Evolutionary conservation across 140 eudicot genomes (phyloP).

Genomic region (Cichorium intybus): DNA sequence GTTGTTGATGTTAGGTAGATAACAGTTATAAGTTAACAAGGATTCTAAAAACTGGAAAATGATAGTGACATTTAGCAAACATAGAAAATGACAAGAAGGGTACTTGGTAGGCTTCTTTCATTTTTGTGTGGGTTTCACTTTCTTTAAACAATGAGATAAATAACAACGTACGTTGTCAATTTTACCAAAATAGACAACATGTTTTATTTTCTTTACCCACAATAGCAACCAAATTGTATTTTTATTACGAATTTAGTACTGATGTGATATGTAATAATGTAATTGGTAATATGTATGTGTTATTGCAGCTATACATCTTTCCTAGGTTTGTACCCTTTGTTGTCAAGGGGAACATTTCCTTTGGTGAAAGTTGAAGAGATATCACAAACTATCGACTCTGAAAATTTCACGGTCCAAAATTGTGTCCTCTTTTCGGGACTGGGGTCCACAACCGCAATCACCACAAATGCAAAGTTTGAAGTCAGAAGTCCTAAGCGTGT

Average conservation of each 20-base stretch:
- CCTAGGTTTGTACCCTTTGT: constrained; percentile 74
- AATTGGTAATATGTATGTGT: not conserved
- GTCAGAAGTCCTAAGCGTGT: constrained; percentile 96
- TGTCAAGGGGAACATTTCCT: constrained; percentile 62
- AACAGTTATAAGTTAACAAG: constrained; percentile 6
- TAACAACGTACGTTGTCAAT: not conserved
- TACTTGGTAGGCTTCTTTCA: not conserved
- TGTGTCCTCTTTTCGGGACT: constrained; percentile 74
- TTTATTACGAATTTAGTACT: no score
- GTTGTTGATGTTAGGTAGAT: constrained; percentile 17
- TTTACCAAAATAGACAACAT: not conserved
- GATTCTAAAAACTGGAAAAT: not conserved
- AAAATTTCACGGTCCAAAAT: constrained; percentile 83
- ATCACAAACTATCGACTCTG: constrained; percentile 91
- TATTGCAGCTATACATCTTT: constrained; percentile 82
- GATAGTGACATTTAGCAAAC: constrained; percentile 5
- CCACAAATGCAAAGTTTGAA: constrained; percentile 89
- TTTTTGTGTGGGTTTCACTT: not conserved
- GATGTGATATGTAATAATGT: no score
- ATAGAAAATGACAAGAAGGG: not conserved
- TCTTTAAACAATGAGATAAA: not conserved
- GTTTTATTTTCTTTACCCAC: not conserved
- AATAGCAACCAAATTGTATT: not conserved
- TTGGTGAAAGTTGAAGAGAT: constrained; percentile 84
- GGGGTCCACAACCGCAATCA: constrained; percentile 70